Conservation (phyloP, 805 yeast species). For the Yamadazyma akitaensis region DNA sequence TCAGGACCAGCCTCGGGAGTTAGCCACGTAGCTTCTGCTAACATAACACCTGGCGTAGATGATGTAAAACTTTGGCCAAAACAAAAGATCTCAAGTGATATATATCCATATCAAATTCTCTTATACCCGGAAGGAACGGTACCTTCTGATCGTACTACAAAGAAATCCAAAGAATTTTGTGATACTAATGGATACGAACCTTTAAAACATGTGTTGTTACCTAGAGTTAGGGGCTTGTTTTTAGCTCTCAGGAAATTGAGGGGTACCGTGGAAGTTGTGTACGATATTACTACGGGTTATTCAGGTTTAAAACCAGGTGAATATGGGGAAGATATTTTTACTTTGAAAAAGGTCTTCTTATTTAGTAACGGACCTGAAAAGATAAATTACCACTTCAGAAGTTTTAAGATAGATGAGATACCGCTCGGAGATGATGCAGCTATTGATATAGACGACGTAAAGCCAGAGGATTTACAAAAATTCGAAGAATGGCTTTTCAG, state of each 20-base stretch:
- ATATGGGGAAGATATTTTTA: constrained; percentile 75
- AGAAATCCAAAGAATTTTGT: constrained; percentile 56
- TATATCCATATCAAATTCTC: constrained; percentile 57
- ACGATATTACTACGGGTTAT: constrained; percentile 84
- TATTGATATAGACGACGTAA: constrained; percentile 40
- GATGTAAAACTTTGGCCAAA: constrained; percentile 29
- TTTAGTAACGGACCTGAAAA: constrained; percentile 68
- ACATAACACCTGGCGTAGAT: constrained; percentile 8
- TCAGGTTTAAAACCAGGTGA: constrained; percentile 60
- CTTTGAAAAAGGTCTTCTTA: constrained; percentile 60
- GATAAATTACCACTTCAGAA: constrained; percentile 64
- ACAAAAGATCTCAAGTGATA: constrained; percentile 19
- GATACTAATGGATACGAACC: constrained; percentile 45
- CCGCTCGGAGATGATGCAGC: constrained; percentile 47
- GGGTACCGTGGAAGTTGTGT: constrained; percentile 53
- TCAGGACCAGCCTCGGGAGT: constrained; percentile 50
- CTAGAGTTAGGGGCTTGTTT: constrained; percentile 78
- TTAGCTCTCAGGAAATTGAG: constrained; percentile 57
- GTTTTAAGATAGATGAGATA: constrained; percentile 55
- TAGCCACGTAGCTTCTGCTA: constrained; percentile 29
- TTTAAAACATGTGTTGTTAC: constrained; percentile 68
- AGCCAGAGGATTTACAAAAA: constrained; percentile 37
- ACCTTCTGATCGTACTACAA: constrained; percentile 61
- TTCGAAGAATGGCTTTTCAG: constrained; percentile 76
- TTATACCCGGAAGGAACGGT: constrained; percentile 96